phyloP scores from a whole-genome alignment of 129 eudicot genomes.

The Pittosporum tobira region DNA sequence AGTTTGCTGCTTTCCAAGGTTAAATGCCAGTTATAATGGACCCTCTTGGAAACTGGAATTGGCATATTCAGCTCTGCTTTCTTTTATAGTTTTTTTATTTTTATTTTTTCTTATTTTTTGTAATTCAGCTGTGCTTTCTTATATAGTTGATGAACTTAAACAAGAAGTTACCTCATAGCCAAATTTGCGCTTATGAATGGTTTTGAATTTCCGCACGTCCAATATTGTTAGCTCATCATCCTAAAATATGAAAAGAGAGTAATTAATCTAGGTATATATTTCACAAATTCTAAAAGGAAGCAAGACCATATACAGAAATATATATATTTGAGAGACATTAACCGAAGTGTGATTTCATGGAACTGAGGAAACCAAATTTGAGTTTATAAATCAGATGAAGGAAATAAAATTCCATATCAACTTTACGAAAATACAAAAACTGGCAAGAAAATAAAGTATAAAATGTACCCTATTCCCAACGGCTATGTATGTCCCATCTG shows the following conservation, averaged over 20 bases:
- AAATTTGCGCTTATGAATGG: slow-evolving; percentile 88
- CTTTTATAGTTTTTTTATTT: no score
- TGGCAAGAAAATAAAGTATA: background rate
- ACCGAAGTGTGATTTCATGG: background rate
- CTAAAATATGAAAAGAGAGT: slow-evolving; percentile 24
- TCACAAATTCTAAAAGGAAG: background rate
- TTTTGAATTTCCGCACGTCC: slow-evolving; percentile 93
- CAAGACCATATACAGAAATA: background rate
- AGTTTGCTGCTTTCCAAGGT: no score
- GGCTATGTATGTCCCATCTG: slow-evolving; percentile 88
- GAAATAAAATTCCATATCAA: background rate
- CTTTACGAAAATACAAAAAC: background rate
- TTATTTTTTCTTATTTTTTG: no score
- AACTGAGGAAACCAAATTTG: background rate
- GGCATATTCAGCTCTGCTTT: no score
- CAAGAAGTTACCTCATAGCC: slow-evolving; percentile 65
- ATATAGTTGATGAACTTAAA: slow-evolving; percentile 1
- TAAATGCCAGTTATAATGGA: no score
- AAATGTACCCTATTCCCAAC: slow-evolving; percentile 88
- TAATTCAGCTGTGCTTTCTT: no score
- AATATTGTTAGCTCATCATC: slow-evolving; percentile 93
- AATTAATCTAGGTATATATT: background rate
- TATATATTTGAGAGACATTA: background rate
- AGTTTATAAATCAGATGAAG: background rate
- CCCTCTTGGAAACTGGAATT: background rate